Evolutionary conservation across 108 stramenopile genomes (phyloP).

Genomic region (Ochromonas danica): DNA sequence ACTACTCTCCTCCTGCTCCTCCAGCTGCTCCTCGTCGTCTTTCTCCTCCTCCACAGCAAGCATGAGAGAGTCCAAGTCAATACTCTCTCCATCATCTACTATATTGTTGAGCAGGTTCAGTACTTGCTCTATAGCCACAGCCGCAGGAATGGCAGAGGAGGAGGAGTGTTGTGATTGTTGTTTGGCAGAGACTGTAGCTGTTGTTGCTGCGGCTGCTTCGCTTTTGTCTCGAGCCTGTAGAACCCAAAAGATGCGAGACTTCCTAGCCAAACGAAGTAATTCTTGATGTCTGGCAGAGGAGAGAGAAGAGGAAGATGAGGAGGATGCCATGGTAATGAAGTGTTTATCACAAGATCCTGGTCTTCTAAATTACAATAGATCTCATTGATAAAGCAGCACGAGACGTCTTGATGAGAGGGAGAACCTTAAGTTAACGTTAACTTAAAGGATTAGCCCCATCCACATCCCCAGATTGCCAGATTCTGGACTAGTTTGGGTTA

Average conservation of each 20-base stretch:
- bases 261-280: neutral
- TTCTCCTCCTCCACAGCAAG: neutral
- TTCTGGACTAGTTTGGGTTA: too few species aligned
- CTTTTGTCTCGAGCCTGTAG: neutral
- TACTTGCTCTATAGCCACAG: neutral
- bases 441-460: too few species aligned
- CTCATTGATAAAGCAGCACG: too few species aligned
- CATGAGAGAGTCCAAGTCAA: neutral
- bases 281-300: too few species aligned
- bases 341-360: too few species aligned
- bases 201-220: neutral
- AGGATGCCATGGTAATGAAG: too few species aligned
- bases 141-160: neutral
- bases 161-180: neutral
- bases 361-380: too few species aligned
- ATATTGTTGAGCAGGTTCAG: neutral
- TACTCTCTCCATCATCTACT: neutral
- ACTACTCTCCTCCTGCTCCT: neutral
- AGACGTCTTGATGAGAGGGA: too few species aligned
- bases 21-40: neutral
- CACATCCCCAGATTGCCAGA: too few species aligned
- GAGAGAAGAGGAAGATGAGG: too few species aligned
- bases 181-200: neutral
- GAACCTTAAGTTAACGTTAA: too few species aligned
- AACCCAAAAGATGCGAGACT: neutral